phyloP scores from a whole-genome alignment of 108 stramenopile genomes.

The Skeletonema menzelii region DNA sequence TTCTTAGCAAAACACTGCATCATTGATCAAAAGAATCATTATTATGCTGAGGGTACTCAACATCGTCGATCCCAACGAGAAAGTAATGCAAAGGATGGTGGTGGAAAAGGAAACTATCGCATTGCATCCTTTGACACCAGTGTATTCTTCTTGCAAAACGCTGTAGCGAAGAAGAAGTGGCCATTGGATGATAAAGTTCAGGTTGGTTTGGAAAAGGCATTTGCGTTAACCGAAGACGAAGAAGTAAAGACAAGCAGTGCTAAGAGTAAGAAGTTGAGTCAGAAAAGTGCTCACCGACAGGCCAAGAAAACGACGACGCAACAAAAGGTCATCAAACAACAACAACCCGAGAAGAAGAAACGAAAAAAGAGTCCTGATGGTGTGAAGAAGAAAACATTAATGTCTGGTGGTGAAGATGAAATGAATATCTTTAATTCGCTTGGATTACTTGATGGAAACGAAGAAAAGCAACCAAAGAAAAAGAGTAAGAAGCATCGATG shows the following conservation, averaged over 20 bases:
- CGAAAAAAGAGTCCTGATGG: background rate
- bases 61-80: conserved; percentile 37
- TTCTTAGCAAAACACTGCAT: conserved; percentile 62
- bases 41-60: conserved; percentile 84
- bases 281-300: background rate
- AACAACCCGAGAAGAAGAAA: background rate
- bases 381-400: conserved; percentile 18
- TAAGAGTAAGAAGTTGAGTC: conserved; percentile 1
- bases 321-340: background rate
- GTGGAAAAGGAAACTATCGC: conserved; percentile 54
- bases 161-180: conserved; percentile 56
- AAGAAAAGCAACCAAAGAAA: background rate
- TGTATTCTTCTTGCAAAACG: conserved; percentile 81
- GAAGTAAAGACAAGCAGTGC: background rate
- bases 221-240: conserved; percentile 34
- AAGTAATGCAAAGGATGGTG: background rate
- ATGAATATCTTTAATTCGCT: conserved; percentile 41
- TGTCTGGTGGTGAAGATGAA: conserved; percentile 39
- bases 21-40: conserved; percentile 65
- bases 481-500: background rate
- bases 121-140: conserved; percentile 85
- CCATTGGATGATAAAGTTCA: conserved; percentile 29
- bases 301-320: background rate
- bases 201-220: conserved; percentile 45
- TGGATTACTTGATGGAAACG: conserved; percentile 8